phyloP scores from a whole-genome alignment of 306 rosid genomes.

The Acmispon strigosus region DNA sequence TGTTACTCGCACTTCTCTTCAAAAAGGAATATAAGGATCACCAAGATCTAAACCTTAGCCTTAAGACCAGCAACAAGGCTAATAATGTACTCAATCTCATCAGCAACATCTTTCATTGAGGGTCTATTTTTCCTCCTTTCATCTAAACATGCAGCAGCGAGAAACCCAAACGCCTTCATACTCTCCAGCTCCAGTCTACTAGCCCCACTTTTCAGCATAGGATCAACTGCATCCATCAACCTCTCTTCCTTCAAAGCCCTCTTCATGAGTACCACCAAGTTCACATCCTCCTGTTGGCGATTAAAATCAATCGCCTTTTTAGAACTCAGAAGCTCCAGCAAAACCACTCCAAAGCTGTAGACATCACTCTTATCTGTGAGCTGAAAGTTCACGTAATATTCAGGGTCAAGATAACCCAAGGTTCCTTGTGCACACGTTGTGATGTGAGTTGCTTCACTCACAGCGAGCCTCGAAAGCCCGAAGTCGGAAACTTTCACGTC shows the following conservation, averaged over 20 bases:
- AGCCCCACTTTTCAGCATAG: slow-evolving; percentile 25
- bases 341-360: no score
- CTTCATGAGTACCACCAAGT: slow-evolving; percentile 36
- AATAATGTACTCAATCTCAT: slow-evolving; percentile 37
- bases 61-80: slow-evolving; percentile 8
- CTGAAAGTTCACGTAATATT: no score
- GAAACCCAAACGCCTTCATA: slow-evolving; percentile 35
- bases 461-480: slow-evolving; percentile 29
- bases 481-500: slow-evolving; percentile 35
- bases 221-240: slow-evolving; percentile 40
- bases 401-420: no score
- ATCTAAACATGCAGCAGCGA: slow-evolving; percentile 36
- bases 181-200: slow-evolving; percentile 33
- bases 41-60: neutral
- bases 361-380: no score
- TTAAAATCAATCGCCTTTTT: slow-evolving; percentile 48
- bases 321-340: slow-evolving; percentile 34
- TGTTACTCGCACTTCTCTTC: no score
- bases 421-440: slow-evolving; percentile 37
- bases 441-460: slow-evolving; percentile 28
- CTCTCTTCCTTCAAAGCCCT: slow-evolving; percentile 33
- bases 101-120: slow-evolving; percentile 44
- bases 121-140: slow-evolving; percentile 40
- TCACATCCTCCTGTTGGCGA: slow-evolving; percentile 49
- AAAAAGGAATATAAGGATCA: no score